Evolutionary conservation across 139 green algal species (phyloP).

Genomic region (Picochlorum sp.): DNA sequence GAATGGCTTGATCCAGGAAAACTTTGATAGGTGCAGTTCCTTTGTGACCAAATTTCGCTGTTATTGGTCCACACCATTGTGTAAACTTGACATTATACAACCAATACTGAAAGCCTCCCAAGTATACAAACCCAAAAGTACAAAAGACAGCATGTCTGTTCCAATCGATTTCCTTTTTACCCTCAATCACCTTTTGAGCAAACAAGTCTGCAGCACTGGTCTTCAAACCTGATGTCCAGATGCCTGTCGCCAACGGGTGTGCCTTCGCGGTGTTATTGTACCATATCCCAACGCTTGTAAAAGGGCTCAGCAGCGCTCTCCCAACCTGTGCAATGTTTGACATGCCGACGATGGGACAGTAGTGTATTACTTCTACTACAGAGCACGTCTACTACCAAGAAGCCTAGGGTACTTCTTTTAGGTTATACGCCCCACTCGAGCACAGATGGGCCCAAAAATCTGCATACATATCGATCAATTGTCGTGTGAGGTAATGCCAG

Average conservation of each 20-base stretch:
- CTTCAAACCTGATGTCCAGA: slow-evolving; percentile 79
- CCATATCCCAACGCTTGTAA: slow-evolving; percentile 23
- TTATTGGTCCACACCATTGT: slow-evolving; percentile 58
- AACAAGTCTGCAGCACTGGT: slow-evolving; percentile 79
- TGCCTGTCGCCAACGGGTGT: slow-evolving; percentile 52
- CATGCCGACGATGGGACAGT: slow-evolving; percentile 6
- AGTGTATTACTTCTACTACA: too few relatives aligned
- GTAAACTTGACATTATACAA: slow-evolving; percentile 79
- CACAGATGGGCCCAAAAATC: too few relatives aligned
- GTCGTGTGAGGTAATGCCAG: too few relatives aligned
- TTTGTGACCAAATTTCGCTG: slow-evolving; percentile 51
- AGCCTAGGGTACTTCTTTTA: too few relatives aligned
- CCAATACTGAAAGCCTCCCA: slow-evolving; percentile 82
- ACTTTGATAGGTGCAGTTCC: slow-evolving; percentile 63
- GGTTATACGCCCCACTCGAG: too few relatives aligned
- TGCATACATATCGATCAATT: too few relatives aligned
- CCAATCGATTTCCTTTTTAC: slow-evolving; percentile 64
- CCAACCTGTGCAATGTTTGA: slow-evolving; percentile 16
- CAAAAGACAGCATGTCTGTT: slow-evolving; percentile 63
- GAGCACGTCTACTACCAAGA: too few relatives aligned
- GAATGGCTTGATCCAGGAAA: slow-evolving; percentile 74
- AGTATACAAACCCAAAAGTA: slow-evolving; percentile 74
- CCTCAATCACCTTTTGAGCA: slow-evolving; percentile 84
- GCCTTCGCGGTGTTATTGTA: slow-evolving; percentile 55
- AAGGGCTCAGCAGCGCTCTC: slow-evolving; percentile 31